These are phyloP conservation scores for Suillus lakei DNA, from an alignment of 768 basidiomycete species.

Conservation along the genomic window DNA sequence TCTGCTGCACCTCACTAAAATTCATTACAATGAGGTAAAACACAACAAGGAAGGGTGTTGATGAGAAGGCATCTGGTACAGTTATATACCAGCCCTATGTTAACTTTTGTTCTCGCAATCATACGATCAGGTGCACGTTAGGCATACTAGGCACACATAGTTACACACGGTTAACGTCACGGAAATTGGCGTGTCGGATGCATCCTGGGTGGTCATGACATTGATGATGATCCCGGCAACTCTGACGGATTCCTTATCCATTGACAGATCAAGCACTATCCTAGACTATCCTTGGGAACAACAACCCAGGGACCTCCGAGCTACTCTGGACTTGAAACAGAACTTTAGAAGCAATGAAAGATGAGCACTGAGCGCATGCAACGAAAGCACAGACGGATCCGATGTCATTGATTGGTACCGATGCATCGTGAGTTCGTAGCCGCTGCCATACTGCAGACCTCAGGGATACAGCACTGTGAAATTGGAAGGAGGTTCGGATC, in stretches of 20 bases:
- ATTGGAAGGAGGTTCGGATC: too few species aligned
- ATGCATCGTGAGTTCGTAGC: background rate
- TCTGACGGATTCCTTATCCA: background rate
- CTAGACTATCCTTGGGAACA: background rate
- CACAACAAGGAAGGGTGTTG: background rate
- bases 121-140: too few species aligned
- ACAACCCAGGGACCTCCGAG: background rate
- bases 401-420: background rate
- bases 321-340: too few species aligned
- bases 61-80: background rate
- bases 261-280: background rate
- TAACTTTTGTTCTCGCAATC: background rate
- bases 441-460: too few species aligned
- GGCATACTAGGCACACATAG: background rate
- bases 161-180: slow-evolving; percentile 9
- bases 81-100: background rate
- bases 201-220: background rate
- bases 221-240: background rate
- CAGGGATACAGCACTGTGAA: too few species aligned
- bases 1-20: background rate
- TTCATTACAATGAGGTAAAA: background rate
- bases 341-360: background rate
- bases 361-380: background rate
- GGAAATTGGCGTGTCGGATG: slow-evolving; percentile 17
- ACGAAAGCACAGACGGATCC: too few species aligned